phyloP scores from a whole-genome alignment of 1,284 basidiomycete genomes.

The Trichosporon sp. region DNA sequence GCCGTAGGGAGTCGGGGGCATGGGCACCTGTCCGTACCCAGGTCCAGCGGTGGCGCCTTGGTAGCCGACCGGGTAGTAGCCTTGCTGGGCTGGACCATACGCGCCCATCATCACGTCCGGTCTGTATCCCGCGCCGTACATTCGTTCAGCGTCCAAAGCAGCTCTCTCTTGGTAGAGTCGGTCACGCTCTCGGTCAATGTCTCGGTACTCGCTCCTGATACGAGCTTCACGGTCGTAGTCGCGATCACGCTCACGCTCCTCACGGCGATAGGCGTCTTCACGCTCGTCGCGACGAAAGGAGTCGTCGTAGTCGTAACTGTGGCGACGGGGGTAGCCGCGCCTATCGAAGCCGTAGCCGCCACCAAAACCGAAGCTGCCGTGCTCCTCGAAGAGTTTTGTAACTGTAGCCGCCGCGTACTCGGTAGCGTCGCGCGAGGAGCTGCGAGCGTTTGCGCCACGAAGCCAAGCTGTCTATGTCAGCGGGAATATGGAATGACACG shows the following conservation, averaged over 20 bases:
- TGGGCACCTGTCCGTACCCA: neutral
- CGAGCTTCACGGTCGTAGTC: neutral
- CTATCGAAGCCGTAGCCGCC: neutral
- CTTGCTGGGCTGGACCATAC: neutral
- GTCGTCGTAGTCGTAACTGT: neutral
- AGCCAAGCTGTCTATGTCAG: neutral
- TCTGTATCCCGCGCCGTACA: neutral
- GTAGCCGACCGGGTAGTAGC: neutral
- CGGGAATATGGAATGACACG: neutral
- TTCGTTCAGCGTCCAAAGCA: neutral
- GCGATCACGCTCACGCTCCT: neutral
- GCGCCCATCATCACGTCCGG: neutral
- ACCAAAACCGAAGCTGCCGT: neutral
- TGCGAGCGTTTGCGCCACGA: neutral
- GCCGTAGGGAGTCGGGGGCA: neutral
- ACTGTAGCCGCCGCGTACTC: neutral
- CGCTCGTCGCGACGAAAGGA: neutral
- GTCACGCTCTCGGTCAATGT: neutral
- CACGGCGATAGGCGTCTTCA: neutral
- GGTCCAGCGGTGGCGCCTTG: neutral
- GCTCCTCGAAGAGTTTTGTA: neutral
- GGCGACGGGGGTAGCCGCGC: neutral
- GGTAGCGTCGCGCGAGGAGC: neutral
- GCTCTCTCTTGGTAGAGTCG: neutral
- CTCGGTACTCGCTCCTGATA: neutral